Conservation (phyloP, 2,329 filamentous ascomycete genomes). For the Nannizzia gypsea region DNA sequence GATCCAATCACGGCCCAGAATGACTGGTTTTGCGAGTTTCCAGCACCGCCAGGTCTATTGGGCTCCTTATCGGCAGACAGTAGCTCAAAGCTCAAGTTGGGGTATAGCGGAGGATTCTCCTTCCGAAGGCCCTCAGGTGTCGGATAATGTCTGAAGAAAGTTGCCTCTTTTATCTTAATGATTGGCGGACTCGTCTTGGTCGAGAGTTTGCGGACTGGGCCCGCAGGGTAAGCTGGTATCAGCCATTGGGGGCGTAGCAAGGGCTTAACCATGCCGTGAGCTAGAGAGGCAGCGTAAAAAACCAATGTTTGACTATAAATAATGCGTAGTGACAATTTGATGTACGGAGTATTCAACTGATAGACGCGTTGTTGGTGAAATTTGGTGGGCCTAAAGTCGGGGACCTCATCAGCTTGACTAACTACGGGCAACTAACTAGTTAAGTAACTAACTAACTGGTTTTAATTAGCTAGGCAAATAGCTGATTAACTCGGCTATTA, state of each 20-base stretch:
- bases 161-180: constrained; percentile 63
- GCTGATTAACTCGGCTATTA: no score
- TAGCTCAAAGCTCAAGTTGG: constrained; percentile 57
- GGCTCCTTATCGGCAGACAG: constrained; percentile 26
- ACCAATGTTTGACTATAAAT: no score
- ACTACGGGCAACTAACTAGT: no score
- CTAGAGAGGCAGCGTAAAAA: not conserved
- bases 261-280: not conserved
- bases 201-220: not conserved
- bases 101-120: constrained; percentile 62
- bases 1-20: constrained; percentile 80
- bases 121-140: constrained; percentile 31
- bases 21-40: constrained; percentile 27
- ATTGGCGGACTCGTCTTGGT: constrained; percentile 38
- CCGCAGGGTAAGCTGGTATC: not conserved
- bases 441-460: no score
- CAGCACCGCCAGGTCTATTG: constrained; percentile 2
- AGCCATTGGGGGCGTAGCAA: not conserved
- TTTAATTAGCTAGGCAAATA: not conserved
- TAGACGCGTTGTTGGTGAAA: not conserved
- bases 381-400: not conserved
- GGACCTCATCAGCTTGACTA: no score
- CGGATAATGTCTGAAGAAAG: constrained; percentile 70
- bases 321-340: no score
- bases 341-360: no score